phyloP scores from a whole-genome alignment of 192 early-diverging fungal genomes.

The Coemansia sp. region DNA sequence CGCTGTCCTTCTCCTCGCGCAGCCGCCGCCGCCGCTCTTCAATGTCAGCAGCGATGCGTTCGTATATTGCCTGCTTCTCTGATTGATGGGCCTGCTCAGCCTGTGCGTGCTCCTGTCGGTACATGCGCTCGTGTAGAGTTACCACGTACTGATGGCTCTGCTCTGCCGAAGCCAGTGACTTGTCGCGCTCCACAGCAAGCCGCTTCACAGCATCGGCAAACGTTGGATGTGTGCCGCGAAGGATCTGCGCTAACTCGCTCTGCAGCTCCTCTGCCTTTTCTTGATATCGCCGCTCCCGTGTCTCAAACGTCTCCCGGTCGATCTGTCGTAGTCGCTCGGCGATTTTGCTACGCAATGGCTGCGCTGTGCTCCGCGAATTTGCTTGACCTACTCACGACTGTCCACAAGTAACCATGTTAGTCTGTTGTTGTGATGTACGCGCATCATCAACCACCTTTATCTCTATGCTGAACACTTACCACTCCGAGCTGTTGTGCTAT shows the following conservation, averaged over 20 bases:
- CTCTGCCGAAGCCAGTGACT: conserved; percentile 70
- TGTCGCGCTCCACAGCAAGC: conserved; percentile 67
- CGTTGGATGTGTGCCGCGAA: conserved; percentile 65
- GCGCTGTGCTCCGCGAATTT: conserved; percentile 12
- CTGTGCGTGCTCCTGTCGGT: conserved; percentile 29
- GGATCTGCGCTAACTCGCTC: conserved; percentile 27
- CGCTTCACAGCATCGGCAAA: conserved; percentile 64
- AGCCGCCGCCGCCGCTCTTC: conserved; percentile 76
- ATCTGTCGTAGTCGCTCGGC: conserved; percentile 48
- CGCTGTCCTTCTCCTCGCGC: conserved; percentile 81
- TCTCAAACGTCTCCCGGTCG: conserved; percentile 48
- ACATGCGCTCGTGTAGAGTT: conserved; percentile 33
- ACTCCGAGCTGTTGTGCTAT: conserved; percentile 1
- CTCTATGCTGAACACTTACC: conserved; percentile 8
- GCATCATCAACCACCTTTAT: background rate
- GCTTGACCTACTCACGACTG: conserved; percentile 1
- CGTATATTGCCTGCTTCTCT: conserved; percentile 68
- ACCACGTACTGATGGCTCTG: conserved; percentile 45
- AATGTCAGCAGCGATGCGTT: conserved; percentile 71
- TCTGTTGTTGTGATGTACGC: background rate
- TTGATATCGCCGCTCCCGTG: conserved; percentile 39
- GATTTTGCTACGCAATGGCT: conserved; percentile 45
- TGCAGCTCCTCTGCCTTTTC: conserved; percentile 51
- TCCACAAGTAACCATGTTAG: background rate
- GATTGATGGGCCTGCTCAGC: conserved; percentile 68